phyloP scores from a whole-genome alignment of 805 yeast genomes.

The Groenewaldozyma tartarivorans region DNA sequence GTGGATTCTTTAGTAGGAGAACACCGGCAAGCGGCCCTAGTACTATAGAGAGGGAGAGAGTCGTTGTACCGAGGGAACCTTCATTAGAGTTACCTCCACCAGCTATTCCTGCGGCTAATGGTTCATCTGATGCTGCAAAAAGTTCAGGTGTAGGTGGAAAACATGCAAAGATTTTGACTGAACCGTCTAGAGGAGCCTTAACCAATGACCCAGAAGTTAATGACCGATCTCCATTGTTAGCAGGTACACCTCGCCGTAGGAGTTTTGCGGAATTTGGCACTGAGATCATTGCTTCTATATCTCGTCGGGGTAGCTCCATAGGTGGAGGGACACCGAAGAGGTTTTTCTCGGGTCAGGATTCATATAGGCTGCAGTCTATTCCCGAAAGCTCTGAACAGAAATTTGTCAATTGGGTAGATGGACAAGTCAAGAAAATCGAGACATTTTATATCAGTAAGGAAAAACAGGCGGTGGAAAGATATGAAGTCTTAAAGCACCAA shows the following conservation, averaged over 20 bases:
- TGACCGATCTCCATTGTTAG: constrained; percentile 20
- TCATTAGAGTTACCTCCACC: constrained; percentile 10
- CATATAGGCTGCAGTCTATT: not conserved
- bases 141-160: not conserved
- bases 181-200: too few species aligned
- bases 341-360: not conserved
- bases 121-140: not conserved
- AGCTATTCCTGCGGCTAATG: constrained; percentile 2
- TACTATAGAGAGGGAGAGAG: not conserved
- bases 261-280: too few species aligned
- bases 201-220: constrained; percentile 4
- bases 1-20: too few species aligned
- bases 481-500: constrained; percentile 57
- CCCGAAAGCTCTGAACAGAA: constrained; percentile 32
- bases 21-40: not conserved
- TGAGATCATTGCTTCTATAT: too few species aligned
- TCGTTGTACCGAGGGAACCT: not conserved
- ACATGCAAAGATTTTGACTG: too few species aligned
- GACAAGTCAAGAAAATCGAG: constrained; percentile 51
- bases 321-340: too few species aligned
- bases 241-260: too few species aligned
- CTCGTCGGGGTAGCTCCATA: too few species aligned
- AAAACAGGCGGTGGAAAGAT: constrained; percentile 48
- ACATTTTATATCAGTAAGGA: constrained; percentile 53
- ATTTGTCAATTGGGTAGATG: constrained; percentile 61